Evolutionary conservation across 176 grass and related monocot genomes (phyloP), one percentile per base, ranked within the genome.

Genomic region (Ensete ventricosum): DNA sequence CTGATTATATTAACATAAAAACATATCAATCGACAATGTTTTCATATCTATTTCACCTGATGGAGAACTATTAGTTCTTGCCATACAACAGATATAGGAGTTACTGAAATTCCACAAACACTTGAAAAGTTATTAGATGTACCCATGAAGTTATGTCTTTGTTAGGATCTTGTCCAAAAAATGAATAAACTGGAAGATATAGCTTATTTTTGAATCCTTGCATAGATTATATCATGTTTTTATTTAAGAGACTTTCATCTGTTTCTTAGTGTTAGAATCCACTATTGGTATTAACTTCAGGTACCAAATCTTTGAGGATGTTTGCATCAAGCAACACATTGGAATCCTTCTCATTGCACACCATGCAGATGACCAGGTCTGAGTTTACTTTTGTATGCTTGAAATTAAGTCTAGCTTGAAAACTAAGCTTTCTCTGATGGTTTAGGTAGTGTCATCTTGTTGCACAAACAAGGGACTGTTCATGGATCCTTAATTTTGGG

Each of bases 331-430:
- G 83, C 88, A 88, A 76, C 88, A 83, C 81, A 89, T 90, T 58
- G 81, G 83, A 69, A 72, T 93, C 77, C 87, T 97, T 68, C 81
- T 97, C 76, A 84, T 93, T 62, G 93, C 88, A 53, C 93, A 97
- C 72, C 93, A 97, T 80, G 88, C 88, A 84, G 90, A 97, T 83
- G 93, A 97, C 59, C 93, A 97, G 93, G 92, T 96, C 17, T 70
- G 34, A 9, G 14, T 70, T 70, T 50, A 43, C 34, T 43, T 43
- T 43, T 4, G 4, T 43, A 43, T 43, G 5, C 34, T 43, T 43
- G 34, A 43, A 43, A 43, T 43, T 43, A 43, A 43, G 34, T 43
- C 34, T 43, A 43, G 5, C 34, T 43, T 43, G 34, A 43, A 43
- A 43, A 43, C 6, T 43, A 43, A 43, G 4, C 4, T 6, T 43